Conservation (phyloP, 441 rosid species). For the Erodium moschatum region DNA sequence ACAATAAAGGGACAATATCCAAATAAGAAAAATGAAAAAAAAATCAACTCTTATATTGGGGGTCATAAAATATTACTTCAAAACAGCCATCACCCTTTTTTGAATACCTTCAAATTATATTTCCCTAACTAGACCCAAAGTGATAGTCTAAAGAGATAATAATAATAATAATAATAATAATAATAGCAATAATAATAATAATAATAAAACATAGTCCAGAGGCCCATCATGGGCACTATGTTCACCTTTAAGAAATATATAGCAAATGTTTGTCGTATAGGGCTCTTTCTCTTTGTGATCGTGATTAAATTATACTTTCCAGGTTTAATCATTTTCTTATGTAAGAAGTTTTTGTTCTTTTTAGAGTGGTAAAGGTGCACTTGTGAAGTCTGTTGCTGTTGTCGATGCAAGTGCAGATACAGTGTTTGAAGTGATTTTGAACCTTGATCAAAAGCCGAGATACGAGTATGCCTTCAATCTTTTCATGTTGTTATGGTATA, state of each 20-base stretch:
- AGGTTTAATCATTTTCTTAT: neutral
- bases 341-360: slow-evolving; percentile 23
- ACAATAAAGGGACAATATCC: neutral
- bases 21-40: neutral
- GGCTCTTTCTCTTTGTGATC: neutral
- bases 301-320: slow-evolving; percentile 4
- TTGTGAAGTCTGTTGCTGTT: slow-evolving; percentile 85
- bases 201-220: neutral
- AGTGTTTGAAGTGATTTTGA: slow-evolving; percentile 75
- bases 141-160: neutral
- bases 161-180: too few relatives aligned
- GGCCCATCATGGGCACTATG: slow-evolving; percentile 1
- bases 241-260: neutral
- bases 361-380: slow-evolving; percentile 70
- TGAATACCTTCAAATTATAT: slow-evolving; percentile 4
- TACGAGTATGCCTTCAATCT: slow-evolving; percentile 60
- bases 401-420: slow-evolving; percentile 83
- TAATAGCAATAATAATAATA: too few relatives aligned
- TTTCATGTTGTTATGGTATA: slow-evolving; percentile 15
- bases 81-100: neutral
- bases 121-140: slow-evolving; percentile 1
- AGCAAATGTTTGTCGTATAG: neutral
- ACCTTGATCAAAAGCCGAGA: slow-evolving; percentile 67
- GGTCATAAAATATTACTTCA: neutral
- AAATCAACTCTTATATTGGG: neutral